phyloP scores from a whole-genome alignment of 2,329 filamentous ascomycete species.

The Diaporthe velutina region DNA sequence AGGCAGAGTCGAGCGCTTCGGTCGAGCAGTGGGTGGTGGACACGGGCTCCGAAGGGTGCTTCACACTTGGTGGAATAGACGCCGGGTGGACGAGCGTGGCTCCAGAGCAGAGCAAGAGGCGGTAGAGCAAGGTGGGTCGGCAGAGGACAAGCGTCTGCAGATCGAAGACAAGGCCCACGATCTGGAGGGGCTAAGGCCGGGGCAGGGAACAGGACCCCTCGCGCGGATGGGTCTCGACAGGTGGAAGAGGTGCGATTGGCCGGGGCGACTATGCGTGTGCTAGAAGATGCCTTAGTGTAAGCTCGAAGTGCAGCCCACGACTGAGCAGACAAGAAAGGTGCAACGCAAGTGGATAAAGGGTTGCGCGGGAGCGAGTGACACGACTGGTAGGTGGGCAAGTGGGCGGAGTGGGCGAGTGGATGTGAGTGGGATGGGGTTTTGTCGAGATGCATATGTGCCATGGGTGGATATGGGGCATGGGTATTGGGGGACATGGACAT shows the following conservation, averaged over 20 bases:
- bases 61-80: conserved; percentile 32
- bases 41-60: not conserved
- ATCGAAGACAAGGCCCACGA: conserved; percentile 36
- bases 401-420: not conserved
- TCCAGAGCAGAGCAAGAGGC: conserved; percentile 14
- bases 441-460: conserved; percentile 22
- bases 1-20: conserved; percentile 1
- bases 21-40: conserved; percentile 23
- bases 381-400: conserved; percentile 6
- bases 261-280: conserved; percentile 36
- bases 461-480: not conserved
- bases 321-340: conserved; percentile 24
- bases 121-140: conserved; percentile 30
- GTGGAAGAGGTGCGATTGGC: conserved; percentile 36
- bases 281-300: conserved; percentile 41
- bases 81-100: conserved; percentile 4
- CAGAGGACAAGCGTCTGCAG: conserved; percentile 23
- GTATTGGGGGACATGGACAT: not conserved
- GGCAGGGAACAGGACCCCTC: conserved; percentile 22
- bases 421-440: conserved; percentile 13
- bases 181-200: conserved; percentile 36
- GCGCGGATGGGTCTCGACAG: not conserved
- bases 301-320: conserved; percentile 38
- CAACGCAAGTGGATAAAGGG: conserved; percentile 27
- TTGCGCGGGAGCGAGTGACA: conserved; percentile 23